Percentiles rank a stretch among this genome's conserved stretches.
These are phyloP conservation scores for Linum trigynum DNA, from an alignment of 345 rosid genomes.

Conservation along the genomic window DNA sequence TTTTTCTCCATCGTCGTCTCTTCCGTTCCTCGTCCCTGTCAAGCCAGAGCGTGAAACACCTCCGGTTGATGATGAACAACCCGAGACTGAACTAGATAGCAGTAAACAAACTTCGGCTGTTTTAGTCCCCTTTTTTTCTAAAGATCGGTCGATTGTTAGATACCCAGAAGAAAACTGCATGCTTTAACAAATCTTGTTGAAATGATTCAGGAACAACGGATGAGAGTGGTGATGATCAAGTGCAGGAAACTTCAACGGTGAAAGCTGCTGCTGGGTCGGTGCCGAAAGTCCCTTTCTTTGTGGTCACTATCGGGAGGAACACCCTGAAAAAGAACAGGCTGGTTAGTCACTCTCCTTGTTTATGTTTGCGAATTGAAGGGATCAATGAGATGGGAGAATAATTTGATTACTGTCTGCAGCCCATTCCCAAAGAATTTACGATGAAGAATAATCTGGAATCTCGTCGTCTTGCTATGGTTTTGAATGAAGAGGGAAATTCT, in stretches of 20 bases:
- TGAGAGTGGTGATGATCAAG: background rate
- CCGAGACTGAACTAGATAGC: background rate
- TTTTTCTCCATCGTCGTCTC: background rate
- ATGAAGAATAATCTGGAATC: background rate
- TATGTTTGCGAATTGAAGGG: background rate
- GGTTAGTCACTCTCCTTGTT: background rate
- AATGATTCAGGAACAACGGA: background rate
- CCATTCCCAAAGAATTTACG: slow-evolving; percentile 7
- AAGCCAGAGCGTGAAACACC: background rate
- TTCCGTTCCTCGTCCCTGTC: background rate
- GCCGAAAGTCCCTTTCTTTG: background rate
- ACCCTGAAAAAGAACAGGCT: background rate
- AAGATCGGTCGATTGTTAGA: background rate
- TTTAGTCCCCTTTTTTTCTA: background rate
- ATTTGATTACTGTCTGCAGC: background rate
- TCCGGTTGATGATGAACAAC: background rate
- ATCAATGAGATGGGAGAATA: background rate
- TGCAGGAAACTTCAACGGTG: background rate
- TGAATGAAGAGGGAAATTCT: slow-evolving; percentile 10
- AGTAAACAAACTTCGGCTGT: background rate
- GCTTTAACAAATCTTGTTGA: background rate
- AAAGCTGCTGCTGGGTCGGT: background rate
- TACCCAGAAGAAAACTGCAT: background rate
- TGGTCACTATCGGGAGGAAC: background rate
- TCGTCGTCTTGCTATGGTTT: background rate